These are phyloP conservation scores for Diplodia scrobiculata DNA, from an alignment of 2,329 filamentous ascomycete genomes.

Conservation along the genomic window DNA sequence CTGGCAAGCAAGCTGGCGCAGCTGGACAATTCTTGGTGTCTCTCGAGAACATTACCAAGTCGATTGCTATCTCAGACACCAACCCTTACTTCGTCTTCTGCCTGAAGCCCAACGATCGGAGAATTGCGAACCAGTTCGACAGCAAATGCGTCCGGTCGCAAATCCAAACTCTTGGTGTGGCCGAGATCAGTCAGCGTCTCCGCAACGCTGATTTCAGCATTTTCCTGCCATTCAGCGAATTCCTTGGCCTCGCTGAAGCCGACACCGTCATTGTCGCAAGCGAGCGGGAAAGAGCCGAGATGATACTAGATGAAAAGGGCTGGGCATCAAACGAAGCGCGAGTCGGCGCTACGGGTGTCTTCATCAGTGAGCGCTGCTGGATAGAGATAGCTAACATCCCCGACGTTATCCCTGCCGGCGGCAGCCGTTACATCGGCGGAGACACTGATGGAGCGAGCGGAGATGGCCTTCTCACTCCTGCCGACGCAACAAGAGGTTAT, in stretches of 20 bases:
- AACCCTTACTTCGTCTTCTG: constrained; percentile 98
- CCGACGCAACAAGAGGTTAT: constrained; percentile 57
- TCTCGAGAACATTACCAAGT: constrained; percentile 87
- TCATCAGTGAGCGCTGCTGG: constrained; percentile 95
- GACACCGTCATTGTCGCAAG: constrained; percentile 86
- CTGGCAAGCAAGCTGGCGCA: constrained; percentile 72
- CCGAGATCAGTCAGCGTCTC: constrained; percentile 91
- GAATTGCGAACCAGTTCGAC: constrained; percentile 98
- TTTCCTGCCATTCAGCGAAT: constrained; percentile 94
- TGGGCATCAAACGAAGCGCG: constrained; percentile 92
- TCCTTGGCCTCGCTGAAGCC: constrained; percentile 81
- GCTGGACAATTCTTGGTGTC: constrained; percentile 89
- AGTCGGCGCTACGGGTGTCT: constrained; percentile 88
- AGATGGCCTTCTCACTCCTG: constrained; percentile 60
- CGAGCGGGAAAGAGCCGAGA: constrained; percentile 86
- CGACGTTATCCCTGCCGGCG: constrained; percentile 63
- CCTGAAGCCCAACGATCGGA: constrained; percentile 91
- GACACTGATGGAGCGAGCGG: constrained; percentile 61
- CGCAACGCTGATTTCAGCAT: constrained; percentile 93
- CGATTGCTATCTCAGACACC: constrained; percentile 75
- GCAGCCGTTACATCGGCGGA: constrained; percentile 56
- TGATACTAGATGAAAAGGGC: constrained; percentile 85
- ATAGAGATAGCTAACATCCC: constrained; percentile 78
- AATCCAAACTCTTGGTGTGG: constrained; percentile 92
- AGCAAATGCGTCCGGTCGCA: constrained; percentile 97